These are phyloP conservation scores for Thielaviopsis euricoi DNA, from an alignment of 2,329 filamentous ascomycete species.

Conservation along the genomic window DNA sequence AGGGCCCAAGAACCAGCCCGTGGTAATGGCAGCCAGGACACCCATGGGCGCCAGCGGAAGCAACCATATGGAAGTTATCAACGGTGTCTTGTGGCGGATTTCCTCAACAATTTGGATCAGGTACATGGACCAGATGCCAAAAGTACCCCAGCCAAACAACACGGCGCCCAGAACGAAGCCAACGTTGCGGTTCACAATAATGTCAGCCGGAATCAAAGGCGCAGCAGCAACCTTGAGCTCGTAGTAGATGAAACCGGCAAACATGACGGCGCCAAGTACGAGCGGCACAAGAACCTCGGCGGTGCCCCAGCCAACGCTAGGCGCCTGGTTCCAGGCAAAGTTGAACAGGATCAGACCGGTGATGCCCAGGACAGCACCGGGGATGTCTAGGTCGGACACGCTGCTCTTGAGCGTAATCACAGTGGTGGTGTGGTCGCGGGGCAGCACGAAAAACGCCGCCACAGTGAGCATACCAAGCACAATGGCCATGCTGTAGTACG, in stretches of 20 bases:
- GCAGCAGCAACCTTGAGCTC: slow-evolving; percentile 28
- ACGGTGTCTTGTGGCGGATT: slow-evolving; percentile 24
- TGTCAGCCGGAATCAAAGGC: slow-evolving; percentile 42
- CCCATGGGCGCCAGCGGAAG: slow-evolving; percentile 28
- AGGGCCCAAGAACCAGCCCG: slow-evolving; percentile 25
- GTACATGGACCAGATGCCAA: slow-evolving; percentile 38
- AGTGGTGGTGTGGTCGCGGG: slow-evolving; percentile 12
- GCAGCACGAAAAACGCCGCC: slow-evolving; percentile 21
- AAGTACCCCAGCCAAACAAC: slow-evolving; percentile 35
- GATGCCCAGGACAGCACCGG: slow-evolving; percentile 29
- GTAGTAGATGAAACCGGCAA: slow-evolving; percentile 38
- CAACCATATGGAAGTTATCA: slow-evolving; percentile 29
- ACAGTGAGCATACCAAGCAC: slow-evolving; percentile 18
- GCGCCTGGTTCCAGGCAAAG: slow-evolving; percentile 51
- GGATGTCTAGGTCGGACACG: slow-evolving; percentile 21
- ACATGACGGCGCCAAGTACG: slow-evolving; percentile 37
- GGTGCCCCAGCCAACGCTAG: slow-evolving; percentile 39
- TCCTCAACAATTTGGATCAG: slow-evolving; percentile 32
- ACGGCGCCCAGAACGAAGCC: slow-evolving; percentile 32
- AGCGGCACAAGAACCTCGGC: slow-evolving; percentile 40
- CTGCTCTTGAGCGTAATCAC: not conserved
- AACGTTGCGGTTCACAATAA: slow-evolving; percentile 17
- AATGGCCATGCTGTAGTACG: slow-evolving; percentile 25
- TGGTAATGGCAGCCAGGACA: slow-evolving; percentile 27
- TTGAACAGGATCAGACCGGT: slow-evolving; percentile 43